A percentile compares a stretch with the other conserved stretches of the same genome.
phyloP scores from a whole-genome alignment of 2,329 filamentous ascomycete genomes.

The Fonsecaea erecta region DNA sequence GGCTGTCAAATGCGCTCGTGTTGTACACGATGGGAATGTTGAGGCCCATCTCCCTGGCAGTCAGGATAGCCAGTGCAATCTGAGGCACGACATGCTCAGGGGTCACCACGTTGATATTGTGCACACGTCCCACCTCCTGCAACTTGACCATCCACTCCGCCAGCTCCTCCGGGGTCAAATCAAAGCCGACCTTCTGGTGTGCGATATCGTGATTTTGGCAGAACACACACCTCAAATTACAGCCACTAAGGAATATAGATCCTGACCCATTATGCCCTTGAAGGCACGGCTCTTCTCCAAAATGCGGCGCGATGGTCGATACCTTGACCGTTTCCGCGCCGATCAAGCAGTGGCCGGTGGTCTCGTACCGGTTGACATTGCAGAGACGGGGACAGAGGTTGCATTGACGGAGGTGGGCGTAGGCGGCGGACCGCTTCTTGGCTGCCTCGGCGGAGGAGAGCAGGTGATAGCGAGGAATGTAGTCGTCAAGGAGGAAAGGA shows the following conservation, averaged over 20 bases:
- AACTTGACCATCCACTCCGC: constrained; percentile 83
- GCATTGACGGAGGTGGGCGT: constrained; percentile 75
- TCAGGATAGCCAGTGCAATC: constrained; percentile 75
- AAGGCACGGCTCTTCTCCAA: constrained; percentile 82
- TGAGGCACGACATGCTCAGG: constrained; percentile 87
- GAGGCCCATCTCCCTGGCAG: constrained; percentile 71
- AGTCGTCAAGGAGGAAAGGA: constrained; percentile 73
- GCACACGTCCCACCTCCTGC: constrained; percentile 76
- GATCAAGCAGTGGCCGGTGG: constrained; percentile 77
- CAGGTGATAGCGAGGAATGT: constrained; percentile 72
- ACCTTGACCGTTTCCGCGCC: constrained; percentile 74
- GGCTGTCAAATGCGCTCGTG: constrained; percentile 78
- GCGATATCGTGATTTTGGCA: constrained; percentile 86
- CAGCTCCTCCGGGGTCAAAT: constrained; percentile 76
- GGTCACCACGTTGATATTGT: constrained; percentile 88
- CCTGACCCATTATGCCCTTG: constrained; percentile 82
- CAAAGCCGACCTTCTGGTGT: constrained; percentile 79
- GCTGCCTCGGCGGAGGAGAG: constrained; percentile 70
- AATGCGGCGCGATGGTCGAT: constrained; percentile 83
- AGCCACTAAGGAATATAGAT: constrained; percentile 79
- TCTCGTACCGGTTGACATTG: constrained; percentile 79
- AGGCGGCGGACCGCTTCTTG: constrained; percentile 73
- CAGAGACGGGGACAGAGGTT: constrained; percentile 80
- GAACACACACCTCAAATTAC: constrained; percentile 72
- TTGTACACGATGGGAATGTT: constrained; percentile 81